Conservation (phyloP, 2,329 filamentous ascomycete species). For the Fusarium sulawesiense region DNA sequence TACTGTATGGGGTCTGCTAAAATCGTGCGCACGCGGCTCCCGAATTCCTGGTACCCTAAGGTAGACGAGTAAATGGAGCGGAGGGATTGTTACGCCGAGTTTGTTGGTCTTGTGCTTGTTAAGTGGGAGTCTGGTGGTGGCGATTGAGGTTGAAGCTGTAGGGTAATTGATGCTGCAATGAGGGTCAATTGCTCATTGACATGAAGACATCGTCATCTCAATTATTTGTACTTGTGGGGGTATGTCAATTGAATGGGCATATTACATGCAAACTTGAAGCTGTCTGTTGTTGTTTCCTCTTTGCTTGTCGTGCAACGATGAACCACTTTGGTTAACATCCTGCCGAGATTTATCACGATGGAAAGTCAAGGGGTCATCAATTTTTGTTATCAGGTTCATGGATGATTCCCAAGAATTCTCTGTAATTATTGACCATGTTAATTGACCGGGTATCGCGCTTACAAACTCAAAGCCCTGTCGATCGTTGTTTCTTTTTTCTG, state of each 20-base stretch:
- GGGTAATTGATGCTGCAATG: background rate
- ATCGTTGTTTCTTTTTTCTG: background rate
- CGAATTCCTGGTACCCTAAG: background rate
- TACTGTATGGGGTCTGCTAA: background rate
- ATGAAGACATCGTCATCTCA: no score
- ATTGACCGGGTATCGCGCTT: background rate
- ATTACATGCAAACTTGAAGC: background rate
- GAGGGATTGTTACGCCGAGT: background rate
- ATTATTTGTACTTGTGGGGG: no score
- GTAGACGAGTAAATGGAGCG: background rate
- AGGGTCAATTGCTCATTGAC: background rate
- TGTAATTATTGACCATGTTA: background rate
- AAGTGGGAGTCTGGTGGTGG: background rate
- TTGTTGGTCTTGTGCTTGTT: background rate
- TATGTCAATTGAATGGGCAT: accelerated
- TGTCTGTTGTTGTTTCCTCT: background rate
- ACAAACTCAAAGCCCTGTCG: background rate
- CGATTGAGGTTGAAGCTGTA: background rate
- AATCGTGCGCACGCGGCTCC: no score
- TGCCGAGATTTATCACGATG: no score
- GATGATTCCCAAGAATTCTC: no score
- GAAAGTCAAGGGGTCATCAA: no score
- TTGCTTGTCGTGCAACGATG: no score
- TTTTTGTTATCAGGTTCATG: no score
- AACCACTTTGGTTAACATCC: no score